phyloP scores from a whole-genome alignment of 2,329 filamentous ascomycete genomes.

The Cladosporium halotolerans region DNA sequence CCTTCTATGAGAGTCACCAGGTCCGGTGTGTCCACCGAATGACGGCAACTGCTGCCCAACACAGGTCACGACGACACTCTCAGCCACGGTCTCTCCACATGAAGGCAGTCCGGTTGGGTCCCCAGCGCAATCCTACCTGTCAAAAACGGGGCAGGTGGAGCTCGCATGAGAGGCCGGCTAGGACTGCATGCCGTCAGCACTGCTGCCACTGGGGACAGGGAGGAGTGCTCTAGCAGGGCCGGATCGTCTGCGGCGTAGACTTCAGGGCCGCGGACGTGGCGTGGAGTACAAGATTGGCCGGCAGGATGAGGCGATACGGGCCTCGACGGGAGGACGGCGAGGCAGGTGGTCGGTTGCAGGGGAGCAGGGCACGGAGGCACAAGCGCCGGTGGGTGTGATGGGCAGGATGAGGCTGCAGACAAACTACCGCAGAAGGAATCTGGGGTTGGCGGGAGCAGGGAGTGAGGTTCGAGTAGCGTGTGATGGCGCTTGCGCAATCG shows the following conservation, averaged over 20 bases:
- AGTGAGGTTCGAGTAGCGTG: conserved; percentile 6
- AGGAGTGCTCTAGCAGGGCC: too few species aligned
- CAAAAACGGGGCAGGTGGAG: not conserved
- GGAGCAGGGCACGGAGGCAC: not conserved
- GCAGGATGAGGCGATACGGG: not conserved
- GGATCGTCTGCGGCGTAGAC: too few species aligned
- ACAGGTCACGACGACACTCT: too few species aligned
- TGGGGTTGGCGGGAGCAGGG: conserved; percentile 2
- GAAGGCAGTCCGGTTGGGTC: not conserved
- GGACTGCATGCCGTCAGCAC: not conserved
- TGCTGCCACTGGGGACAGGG: not conserved
- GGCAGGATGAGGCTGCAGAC: conserved; percentile 7
- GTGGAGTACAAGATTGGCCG: conserved; percentile 4
- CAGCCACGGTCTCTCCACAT: not conserved
- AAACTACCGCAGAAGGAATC: conserved; percentile 6
- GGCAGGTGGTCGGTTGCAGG: conserved; percentile 7
- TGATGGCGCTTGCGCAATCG: not conserved
- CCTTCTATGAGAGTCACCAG: too few species aligned
- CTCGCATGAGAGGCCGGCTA: not conserved
- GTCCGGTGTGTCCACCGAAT: too few species aligned
- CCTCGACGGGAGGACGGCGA: not conserved
- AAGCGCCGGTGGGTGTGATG: conserved; percentile 9
- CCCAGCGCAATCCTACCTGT: conserved; percentile 9
- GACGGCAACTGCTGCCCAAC: too few species aligned
- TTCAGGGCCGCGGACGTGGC: not conserved